Evolutionary conservation across 1,284 basidiomycete genomes (phyloP).

Genomic region (Polyporus tsugae): DNA sequence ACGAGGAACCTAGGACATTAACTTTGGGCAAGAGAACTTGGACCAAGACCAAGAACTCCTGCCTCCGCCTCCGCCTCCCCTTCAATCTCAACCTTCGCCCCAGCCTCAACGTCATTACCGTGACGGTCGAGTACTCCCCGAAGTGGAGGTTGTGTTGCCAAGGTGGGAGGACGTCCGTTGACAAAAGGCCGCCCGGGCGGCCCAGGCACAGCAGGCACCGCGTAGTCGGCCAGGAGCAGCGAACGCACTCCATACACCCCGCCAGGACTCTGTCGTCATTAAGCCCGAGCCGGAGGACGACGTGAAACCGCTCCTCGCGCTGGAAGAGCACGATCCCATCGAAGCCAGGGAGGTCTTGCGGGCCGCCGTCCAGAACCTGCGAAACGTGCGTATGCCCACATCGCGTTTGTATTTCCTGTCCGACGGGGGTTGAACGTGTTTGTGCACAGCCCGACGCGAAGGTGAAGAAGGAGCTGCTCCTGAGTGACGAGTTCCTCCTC

Average conservation of each 20-base stretch:
- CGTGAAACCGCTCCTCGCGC: not conserved
- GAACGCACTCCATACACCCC: not conserved
- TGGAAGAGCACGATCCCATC: not conserved
- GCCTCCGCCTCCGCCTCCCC: not conserved
- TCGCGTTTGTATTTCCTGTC: not conserved
- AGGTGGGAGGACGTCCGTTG: slow-evolving; percentile 7
- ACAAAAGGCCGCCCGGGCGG: not conserved
- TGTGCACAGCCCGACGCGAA: slow-evolving; percentile 17
- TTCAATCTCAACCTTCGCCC: not conserved
- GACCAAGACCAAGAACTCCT: not conserved
- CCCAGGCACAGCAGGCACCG: not conserved
- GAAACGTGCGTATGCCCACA: slow-evolving; percentile 7
- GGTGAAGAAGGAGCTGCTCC: slow-evolving; percentile 23
- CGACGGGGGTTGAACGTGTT: too few species aligned
- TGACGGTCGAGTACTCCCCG: slow-evolving; percentile 1
- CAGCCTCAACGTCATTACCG: not conserved
- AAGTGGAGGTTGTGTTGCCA: slow-evolving; percentile 8
- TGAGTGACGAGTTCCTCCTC: slow-evolving; percentile 20
- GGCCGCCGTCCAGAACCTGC: slow-evolving; percentile 6
- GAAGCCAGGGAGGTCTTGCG: not conserved
- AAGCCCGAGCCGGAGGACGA: not conserved
- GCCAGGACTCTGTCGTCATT: not conserved
- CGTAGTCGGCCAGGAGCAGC: not conserved
- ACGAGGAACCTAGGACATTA: not conserved
- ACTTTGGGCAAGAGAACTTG: not conserved